Evolutionary conservation across 169 alveolate species (phyloP).

Genomic region (Eimeria sp.): DNA sequence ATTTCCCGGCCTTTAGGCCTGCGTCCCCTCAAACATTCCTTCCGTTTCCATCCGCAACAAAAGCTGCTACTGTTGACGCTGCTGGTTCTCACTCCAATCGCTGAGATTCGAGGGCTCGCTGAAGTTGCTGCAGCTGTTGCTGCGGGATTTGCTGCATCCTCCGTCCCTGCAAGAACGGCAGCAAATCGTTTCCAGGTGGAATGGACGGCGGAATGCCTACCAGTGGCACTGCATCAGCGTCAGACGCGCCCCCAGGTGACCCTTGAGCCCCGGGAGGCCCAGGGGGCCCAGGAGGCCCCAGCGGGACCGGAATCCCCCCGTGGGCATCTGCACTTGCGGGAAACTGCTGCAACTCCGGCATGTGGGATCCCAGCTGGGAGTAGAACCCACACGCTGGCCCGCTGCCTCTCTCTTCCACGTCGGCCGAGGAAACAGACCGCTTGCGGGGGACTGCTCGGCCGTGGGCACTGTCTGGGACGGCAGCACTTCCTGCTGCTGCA

Average conservation of each 20-base stretch:
- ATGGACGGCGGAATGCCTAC: constrained; percentile 42
- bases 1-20: not conserved
- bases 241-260: constrained; percentile 29
- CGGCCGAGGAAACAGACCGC: constrained; percentile 29
- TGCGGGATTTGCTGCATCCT: constrained; percentile 69
- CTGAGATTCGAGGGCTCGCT: constrained; percentile 73
- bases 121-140: constrained; percentile 77
- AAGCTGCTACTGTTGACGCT: not conserved
- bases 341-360: constrained; percentile 17
- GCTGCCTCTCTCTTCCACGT: not conserved
- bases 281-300: constrained; percentile 12
- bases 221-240: constrained; percentile 4
- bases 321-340: constrained; percentile 29
- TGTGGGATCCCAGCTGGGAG: constrained; percentile 10
- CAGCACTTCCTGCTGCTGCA: not conserved
- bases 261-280: constrained; percentile 50
- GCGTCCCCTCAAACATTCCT: not conserved
- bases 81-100: constrained; percentile 33
- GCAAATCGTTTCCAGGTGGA: constrained; percentile 41
- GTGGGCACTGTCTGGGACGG: constrained; percentile 35
- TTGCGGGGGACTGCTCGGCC: constrained; percentile 39
- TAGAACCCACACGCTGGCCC: constrained; percentile 46
- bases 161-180: constrained; percentile 46
- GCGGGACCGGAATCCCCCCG: constrained; percentile 14
- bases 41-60: not conserved